Evolutionary conservation across 768 basidiomycete genomes (phyloP).

Genomic region (Hygrophorus pudorinus): DNA sequence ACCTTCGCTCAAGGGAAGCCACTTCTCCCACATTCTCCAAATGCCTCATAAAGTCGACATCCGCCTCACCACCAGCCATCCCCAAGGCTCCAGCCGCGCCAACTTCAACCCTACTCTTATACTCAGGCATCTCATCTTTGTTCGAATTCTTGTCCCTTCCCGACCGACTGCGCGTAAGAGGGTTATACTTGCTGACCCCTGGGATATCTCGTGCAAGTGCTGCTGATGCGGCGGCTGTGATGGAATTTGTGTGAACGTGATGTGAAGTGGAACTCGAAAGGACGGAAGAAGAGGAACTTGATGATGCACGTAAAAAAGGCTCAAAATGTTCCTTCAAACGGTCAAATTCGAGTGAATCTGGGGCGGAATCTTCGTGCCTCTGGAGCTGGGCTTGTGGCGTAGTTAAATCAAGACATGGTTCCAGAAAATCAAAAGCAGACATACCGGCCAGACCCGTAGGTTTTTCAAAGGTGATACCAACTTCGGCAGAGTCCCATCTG

Average conservation of each 20-base stretch:
- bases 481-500: constrained; percentile 88
- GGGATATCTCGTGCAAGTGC: constrained; percentile 83
- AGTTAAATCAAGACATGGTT: background rate
- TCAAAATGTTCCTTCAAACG: constrained; percentile 96
- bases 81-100: constrained; percentile 42
- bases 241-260: constrained; percentile 67
- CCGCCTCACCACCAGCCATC: constrained; percentile 53
- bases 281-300: constrained; percentile 48
- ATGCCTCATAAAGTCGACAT: constrained; percentile 61
- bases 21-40: constrained; percentile 55
- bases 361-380: constrained; percentile 77
- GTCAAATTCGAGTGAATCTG: constrained; percentile 85
- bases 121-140: constrained; percentile 71
- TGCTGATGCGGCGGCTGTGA: constrained; percentile 84
- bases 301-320: constrained; percentile 80
- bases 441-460: constrained; percentile 89
- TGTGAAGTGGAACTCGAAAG: constrained; percentile 45
- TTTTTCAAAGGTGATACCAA: constrained; percentile 92
- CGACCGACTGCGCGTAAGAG: constrained; percentile 37
- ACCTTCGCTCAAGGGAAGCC: constrained; percentile 67
- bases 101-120: constrained; percentile 62
- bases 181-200: constrained; percentile 71
- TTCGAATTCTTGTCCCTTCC: constrained; percentile 56
- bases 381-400: constrained; percentile 72
- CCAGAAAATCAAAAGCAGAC: constrained; percentile 15